Conservation (phyloP, 2,329 filamentous ascomycete species). For the Colletotrichum scovillei region DNA sequence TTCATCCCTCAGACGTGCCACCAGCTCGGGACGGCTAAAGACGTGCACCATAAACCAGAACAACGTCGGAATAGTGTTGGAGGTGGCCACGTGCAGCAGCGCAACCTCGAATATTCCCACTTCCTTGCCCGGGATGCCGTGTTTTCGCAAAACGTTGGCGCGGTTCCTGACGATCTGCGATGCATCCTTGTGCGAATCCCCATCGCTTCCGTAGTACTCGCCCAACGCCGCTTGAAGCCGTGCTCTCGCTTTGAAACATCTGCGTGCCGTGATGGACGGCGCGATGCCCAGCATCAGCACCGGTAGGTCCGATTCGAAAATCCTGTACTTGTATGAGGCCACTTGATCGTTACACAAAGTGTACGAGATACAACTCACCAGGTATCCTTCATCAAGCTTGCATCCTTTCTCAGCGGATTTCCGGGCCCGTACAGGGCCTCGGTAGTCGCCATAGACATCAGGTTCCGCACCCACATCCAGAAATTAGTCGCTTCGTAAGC, state of each 20-base stretch:
- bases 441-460: slow-evolving; percentile 51
- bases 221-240: slow-evolving; percentile 42
- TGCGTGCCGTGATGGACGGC: slow-evolving; percentile 43
- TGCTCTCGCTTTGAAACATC: slow-evolving; percentile 43
- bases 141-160: slow-evolving; percentile 41
- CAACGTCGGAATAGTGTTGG: slow-evolving; percentile 50
- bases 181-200: slow-evolving; percentile 42
- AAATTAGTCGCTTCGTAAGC: slow-evolving; percentile 42
- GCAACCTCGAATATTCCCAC: slow-evolving; percentile 45
- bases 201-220: slow-evolving; percentile 44
- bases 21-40: slow-evolving; percentile 41
- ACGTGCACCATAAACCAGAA: slow-evolving; percentile 51
- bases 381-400: slow-evolving; percentile 46
- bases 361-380: slow-evolving; percentile 38
- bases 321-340: neutral
- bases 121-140: slow-evolving; percentile 42
- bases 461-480: slow-evolving; percentile 50
- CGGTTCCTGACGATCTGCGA: slow-evolving; percentile 44
- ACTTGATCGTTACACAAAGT: rapidly evolving
- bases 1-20: slow-evolving; percentile 42
- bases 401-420: slow-evolving; percentile 52
- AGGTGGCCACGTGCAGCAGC: slow-evolving; percentile 43
- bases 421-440: slow-evolving; percentile 54
- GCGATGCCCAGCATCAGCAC: slow-evolving; percentile 42
- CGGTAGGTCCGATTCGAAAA: slow-evolving; percentile 10